Evolutionary conservation across 2,329 filamentous ascomycete species (phyloP).

Genomic region (Talaromyces marneffei): DNA sequence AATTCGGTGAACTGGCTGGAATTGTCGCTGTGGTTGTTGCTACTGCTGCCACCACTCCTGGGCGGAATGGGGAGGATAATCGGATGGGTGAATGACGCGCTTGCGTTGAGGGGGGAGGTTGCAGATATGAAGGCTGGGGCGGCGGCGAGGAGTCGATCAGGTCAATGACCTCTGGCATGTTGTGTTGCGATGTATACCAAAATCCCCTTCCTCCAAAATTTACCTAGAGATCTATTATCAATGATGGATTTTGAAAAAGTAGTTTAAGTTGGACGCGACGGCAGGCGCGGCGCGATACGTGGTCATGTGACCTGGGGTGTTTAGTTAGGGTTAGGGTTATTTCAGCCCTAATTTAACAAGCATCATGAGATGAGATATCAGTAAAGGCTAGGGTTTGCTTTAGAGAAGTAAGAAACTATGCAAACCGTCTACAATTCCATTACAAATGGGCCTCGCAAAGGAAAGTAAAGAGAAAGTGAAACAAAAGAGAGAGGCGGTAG

Average conservation of each 20-base stretch:
- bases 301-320: not conserved
- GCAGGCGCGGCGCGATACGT: not conserved
- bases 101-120: slow-evolving; percentile 14
- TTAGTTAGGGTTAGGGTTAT: not conserved
- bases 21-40: not conserved
- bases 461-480: not conserved
- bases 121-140: slow-evolving; percentile 10
- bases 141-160: slow-evolving; percentile 34
- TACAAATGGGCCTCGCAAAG: not conserved
- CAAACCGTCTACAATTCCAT: not conserved
- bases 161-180: slow-evolving; percentile 37
- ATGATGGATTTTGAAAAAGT: not conserved
- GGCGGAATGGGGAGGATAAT: not conserved
- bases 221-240: not conserved
- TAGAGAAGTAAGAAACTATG: not conserved
- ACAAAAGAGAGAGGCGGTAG: not conserved
- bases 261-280: not conserved
- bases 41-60: not conserved
- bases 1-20: slow-evolving; percentile 10
- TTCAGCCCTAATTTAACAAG: not conserved
- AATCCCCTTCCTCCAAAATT: not conserved
- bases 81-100: slow-evolving; percentile 8
- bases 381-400: not conserved
- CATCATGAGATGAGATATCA: too few relatives aligned
- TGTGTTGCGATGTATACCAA: not conserved